Evolutionary conservation across 2,329 filamentous ascomycete species (phyloP), one percentile per base, ranked within the genome.

Genomic region (Neonectria neomacrospora): DNA sequence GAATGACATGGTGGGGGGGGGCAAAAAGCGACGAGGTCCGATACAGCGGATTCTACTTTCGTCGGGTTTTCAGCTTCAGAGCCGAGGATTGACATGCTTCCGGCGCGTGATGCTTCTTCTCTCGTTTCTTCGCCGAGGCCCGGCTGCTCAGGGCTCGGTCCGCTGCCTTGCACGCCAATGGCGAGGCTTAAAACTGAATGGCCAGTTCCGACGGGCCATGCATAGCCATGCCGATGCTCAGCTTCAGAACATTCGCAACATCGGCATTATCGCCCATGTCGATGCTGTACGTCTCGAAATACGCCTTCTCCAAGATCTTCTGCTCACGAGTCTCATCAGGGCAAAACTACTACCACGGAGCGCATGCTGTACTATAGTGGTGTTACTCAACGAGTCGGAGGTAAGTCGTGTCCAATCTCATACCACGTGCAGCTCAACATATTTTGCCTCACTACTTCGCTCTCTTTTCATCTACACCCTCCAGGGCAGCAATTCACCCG

Each of bases 351-450:
- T 0, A 99, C 96, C 0, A 98, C 96, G 3, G 96, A 99, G 88
- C 94, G 96, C 62, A 98, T 98, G 95, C 91, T 99, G 74, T 98
- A 94, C 76, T 97, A 97, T 75, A 96, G 93, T 76, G 95, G 96
- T 52, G 90, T 94, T 66, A 97, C 94, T 10, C 86, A 92, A 68
- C 86, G 94, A 77, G 89, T 97, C 74, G 96, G 96, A 81, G 86
- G 86, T 86, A 74, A 51, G 83, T 77, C 28, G 8, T 20, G 28
- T 44, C 26, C 23, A 22, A 50, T 32, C 45, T 30, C 26, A 23
- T 30, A 50, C 30, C 42, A 14, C 34, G 14, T 11, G 9, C 22
- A 50, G 14, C 28, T 45, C 30, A 23, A 52, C 39, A 59, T 47
- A 47, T 8, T 22, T 48, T 3, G 34, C 16, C 41, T 47, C 28